A percentile compares a stretch with the other conserved stretches of the same genome.
Conservation (phyloP, 805 yeast species). For the Ogataea philodendri region DNA sequence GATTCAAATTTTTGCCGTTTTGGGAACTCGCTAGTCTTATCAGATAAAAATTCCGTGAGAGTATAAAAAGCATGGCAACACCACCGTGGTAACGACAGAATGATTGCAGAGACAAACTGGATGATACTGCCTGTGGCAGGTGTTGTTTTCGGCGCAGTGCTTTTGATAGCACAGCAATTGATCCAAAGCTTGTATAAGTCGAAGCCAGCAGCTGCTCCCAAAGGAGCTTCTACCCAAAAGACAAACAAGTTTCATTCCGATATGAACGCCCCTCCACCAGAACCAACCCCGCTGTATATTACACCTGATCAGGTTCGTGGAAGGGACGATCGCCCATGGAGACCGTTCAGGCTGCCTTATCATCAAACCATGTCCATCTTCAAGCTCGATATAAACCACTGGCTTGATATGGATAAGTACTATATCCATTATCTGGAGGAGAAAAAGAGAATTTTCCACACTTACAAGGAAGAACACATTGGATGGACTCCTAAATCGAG, state of each 20-base stretch:
- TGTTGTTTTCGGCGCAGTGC: slow-evolving; percentile 22
- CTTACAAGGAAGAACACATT: slow-evolving; percentile 59
- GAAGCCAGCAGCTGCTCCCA: slow-evolving; percentile 3
- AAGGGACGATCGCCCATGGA: slow-evolving; percentile 76
- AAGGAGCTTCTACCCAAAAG: slow-evolving; percentile 5
- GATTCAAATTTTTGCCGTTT: slow-evolving; percentile 20
- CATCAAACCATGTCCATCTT: slow-evolving; percentile 77
- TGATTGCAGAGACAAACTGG: slow-evolving; percentile 15
- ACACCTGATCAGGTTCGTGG: slow-evolving; percentile 65
- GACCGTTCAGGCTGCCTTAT: slow-evolving; percentile 79
- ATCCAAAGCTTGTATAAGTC: slow-evolving; percentile 8
- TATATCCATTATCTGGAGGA: slow-evolving; percentile 65
- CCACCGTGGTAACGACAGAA: not conserved
- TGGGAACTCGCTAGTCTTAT: slow-evolving; percentile 13
- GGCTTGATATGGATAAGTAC: slow-evolving; percentile 80
- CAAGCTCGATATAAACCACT: slow-evolving; percentile 68
- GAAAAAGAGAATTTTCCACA: slow-evolving; percentile 54
- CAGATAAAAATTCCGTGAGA: slow-evolving; percentile 3
- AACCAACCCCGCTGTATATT: slow-evolving; percentile 57
- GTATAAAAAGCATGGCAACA: not conserved
- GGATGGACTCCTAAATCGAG: slow-evolving; percentile 66
- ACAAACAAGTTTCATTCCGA: slow-evolving; percentile 25
- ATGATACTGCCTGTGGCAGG: slow-evolving; percentile 25
- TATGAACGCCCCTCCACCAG: slow-evolving; percentile 36
- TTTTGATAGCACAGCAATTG: slow-evolving; percentile 21